Conservation (phyloP, 176 grass and related monocot species). For the Rhynchospora breviuscula region DNA sequence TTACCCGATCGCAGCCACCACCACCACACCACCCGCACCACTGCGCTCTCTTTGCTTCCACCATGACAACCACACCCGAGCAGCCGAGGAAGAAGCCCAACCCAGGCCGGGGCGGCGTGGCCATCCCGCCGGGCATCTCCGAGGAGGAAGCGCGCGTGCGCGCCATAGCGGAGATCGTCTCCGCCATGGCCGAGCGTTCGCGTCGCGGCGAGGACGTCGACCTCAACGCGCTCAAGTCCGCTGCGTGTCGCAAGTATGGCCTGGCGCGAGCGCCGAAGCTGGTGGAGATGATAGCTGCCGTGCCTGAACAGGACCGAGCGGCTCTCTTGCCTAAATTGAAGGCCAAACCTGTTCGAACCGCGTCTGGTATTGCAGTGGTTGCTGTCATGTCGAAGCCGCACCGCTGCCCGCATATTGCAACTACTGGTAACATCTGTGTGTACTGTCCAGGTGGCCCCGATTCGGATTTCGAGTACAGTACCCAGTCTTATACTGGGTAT, state of each 20-base stretch:
- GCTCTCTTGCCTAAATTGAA: constrained; percentile 73
- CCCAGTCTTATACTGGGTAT: constrained; percentile 92
- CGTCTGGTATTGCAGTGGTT: constrained; percentile 89
- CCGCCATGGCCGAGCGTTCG: constrained; percentile 85
- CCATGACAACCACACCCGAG: constrained; percentile 29
- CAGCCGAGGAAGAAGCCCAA: constrained; percentile 63
- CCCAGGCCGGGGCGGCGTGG: constrained; percentile 76
- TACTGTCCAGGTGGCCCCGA: constrained; percentile 93
- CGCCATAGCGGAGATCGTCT: constrained; percentile 95
- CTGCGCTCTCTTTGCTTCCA: background rate
- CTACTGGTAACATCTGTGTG: constrained; percentile 93
- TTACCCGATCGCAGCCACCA: background rate
- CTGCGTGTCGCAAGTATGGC: constrained; percentile 77
- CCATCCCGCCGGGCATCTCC: constrained; percentile 56
- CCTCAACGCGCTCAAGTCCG: constrained; percentile 93
- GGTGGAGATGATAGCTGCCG: constrained; percentile 93
- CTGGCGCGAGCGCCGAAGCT: constrained; percentile 84
- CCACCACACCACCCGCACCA: background rate
- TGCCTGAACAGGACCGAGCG: constrained; percentile 81
- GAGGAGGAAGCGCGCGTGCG: constrained; percentile 91
- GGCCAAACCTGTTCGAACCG: constrained; percentile 96
- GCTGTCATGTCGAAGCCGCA: constrained; percentile 99
- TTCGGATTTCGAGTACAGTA: constrained; percentile 98
- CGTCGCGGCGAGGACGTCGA: constrained; percentile 91
- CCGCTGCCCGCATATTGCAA: constrained; percentile 87